Conservation (phyloP, 805 yeast species). For the Saccharomycopsis sp. region DNA sequence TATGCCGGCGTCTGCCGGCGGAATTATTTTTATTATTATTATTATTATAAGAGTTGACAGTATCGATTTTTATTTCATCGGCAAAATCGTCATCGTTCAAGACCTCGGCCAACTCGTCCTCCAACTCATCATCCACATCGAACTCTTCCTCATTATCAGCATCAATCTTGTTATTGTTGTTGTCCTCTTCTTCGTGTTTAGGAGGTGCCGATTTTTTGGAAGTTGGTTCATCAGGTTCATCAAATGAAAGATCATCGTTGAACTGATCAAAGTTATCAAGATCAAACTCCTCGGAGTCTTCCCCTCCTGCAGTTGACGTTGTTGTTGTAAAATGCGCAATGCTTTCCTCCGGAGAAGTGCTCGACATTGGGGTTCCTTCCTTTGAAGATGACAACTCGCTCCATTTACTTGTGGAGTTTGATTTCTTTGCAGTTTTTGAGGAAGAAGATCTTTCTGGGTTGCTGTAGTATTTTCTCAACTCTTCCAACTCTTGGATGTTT, state of each 20-base stretch:
- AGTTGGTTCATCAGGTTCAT: not conserved
- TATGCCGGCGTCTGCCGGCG: no score
- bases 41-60: no score
- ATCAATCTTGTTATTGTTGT: slow-evolving; percentile 24
- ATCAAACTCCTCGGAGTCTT: slow-evolving; percentile 19
- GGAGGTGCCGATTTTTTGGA: not conserved
- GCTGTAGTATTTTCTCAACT: slow-evolving; percentile 6
- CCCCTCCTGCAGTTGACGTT: no score
- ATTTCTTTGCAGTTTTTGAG: slow-evolving; percentile 4
- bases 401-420: not conserved
- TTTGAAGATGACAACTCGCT: not conserved
- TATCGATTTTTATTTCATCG: not conserved
- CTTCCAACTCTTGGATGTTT: slow-evolving; percentile 7
- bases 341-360: no score
- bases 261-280: slow-evolving; percentile 21
- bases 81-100: slow-evolving; percentile 1
- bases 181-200: slow-evolving; percentile 23
- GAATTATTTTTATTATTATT: no score
- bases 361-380: not conserved
- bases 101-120: slow-evolving; percentile 1
- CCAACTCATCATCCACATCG: slow-evolving; percentile 22
- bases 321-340: no score
- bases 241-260: slow-evolving; percentile 14
- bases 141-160: slow-evolving; percentile 25
- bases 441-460: not conserved